phyloP scores from a whole-genome alignment of 176 grass and related monocot genomes.

The Rhynchospora breviuscula region DNA sequence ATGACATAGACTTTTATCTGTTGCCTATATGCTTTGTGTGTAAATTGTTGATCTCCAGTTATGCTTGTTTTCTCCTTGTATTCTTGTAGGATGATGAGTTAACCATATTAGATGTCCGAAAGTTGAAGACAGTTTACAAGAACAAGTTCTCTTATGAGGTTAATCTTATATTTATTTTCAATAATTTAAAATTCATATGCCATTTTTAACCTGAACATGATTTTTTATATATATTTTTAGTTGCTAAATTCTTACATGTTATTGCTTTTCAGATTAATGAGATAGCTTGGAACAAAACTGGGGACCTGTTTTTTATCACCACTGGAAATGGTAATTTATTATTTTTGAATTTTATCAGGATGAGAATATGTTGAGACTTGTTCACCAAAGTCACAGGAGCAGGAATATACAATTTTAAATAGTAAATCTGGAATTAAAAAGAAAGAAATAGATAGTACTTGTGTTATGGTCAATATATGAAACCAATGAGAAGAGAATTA shows the following conservation, averaged over 20 bases:
- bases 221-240: background rate
- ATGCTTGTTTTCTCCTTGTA: slow-evolving; percentile 3
- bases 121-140: slow-evolving; percentile 59
- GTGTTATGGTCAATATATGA: background rate
- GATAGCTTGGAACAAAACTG: slow-evolving; percentile 99
- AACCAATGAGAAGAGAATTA: background rate
- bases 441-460: background rate
- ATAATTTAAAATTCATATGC: background rate
- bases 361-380: background rate
- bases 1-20: background rate
- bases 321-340: slow-evolving; percentile 70
- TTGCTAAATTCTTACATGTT: slow-evolving; percentile 28
- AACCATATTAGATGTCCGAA: slow-evolving; percentile 93
- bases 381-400: background rate
- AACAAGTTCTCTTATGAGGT: slow-evolving; percentile 92
- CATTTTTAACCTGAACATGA: background rate
- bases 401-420: background rate
- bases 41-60: background rate
- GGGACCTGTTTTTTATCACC: slow-evolving; percentile 98
- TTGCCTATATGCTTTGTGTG: background rate
- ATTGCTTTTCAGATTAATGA: slow-evolving; percentile 82
- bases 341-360: too few species aligned
- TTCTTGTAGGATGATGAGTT: slow-evolving; percentile 87
- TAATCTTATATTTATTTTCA: slow-evolving; percentile 11
- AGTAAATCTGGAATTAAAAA: slow-evolving; percentile 14